These are phyloP conservation scores for Scolecobasidium constrictum DNA, from an alignment of 2,329 filamentous ascomycete species.

Conservation along the genomic window DNA sequence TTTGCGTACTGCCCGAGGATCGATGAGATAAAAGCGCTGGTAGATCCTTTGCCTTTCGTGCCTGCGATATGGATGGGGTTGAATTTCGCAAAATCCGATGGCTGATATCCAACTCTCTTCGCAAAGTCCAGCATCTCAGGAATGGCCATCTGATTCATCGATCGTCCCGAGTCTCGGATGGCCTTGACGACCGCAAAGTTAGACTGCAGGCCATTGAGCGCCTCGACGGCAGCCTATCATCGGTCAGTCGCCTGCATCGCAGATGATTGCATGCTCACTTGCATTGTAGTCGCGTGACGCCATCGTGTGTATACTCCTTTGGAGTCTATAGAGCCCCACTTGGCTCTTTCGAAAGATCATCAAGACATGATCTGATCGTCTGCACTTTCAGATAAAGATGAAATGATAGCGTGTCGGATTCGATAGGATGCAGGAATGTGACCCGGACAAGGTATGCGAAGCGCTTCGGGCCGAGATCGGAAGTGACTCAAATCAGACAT, in stretches of 20 bases:
- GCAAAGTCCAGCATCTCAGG: constrained; percentile 77
- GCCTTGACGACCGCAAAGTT: constrained; percentile 71
- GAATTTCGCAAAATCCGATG: constrained; percentile 48
- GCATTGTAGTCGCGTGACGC: constrained; percentile 13
- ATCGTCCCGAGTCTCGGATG: constrained; percentile 61
- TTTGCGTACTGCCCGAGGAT: constrained; percentile 56
- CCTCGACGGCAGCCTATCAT: constrained; percentile 55
- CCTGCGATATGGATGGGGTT: constrained; percentile 76
- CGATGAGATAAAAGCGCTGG: constrained; percentile 70
- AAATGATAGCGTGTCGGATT: too few relatives aligned
- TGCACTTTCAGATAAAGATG: too few relatives aligned
- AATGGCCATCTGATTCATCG: constrained; percentile 63
- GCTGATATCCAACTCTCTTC: constrained; percentile 62
- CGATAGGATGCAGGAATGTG: too few relatives aligned
- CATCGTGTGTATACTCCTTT: constrained; percentile 10
- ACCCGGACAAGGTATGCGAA: too few relatives aligned
- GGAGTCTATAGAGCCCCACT: background rate
- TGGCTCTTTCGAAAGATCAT: constrained; percentile 5
- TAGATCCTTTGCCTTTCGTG: constrained; percentile 90
- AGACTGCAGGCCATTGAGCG: constrained; percentile 66
- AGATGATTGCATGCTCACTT: constrained; percentile 11
- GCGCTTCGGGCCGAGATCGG: too few relatives aligned
- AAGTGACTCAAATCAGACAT: too few relatives aligned
- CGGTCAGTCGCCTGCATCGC: constrained; percentile 5
- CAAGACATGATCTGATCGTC: constrained; percentile 5